A percentile compares a stretch with the other conserved stretches of the same genome.
phyloP scores from a whole-genome alignment of 805 yeast genomes.

The Cyberlindnera xishuangbannaensis region DNA sequence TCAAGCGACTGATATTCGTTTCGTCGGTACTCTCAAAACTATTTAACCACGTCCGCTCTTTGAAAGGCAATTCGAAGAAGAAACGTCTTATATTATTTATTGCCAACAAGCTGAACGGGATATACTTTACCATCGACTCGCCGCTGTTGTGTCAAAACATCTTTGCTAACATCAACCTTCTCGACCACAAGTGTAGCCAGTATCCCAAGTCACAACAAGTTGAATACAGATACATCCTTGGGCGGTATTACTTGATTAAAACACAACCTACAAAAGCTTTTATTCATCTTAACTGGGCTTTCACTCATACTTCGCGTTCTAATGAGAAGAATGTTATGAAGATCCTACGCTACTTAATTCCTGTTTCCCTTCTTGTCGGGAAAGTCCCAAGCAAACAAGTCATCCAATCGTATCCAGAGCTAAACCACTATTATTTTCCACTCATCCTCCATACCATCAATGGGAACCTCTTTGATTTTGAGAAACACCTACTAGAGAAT shows the following conservation, averaged over 20 bases:
- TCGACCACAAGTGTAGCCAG: slow-evolving; percentile 36
- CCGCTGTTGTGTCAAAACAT: slow-evolving; percentile 58
- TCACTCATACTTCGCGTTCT: slow-evolving; percentile 18
- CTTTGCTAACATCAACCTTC: slow-evolving; percentile 50
- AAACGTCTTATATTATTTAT: slow-evolving; percentile 43
- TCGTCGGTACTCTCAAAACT: slow-evolving; percentile 23
- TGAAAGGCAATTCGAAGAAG: slow-evolving; percentile 30
- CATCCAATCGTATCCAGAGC: slow-evolving; percentile 21
- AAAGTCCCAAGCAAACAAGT: slow-evolving; percentile 36
- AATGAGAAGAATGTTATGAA: slow-evolving; percentile 18
- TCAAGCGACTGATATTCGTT: slow-evolving; percentile 26
- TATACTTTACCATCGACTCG: slow-evolving; percentile 46
- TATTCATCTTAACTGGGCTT: slow-evolving; percentile 41
- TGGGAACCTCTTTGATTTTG: slow-evolving; percentile 39
- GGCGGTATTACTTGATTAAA: slow-evolving; percentile 48
- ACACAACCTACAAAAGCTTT: slow-evolving; percentile 42
- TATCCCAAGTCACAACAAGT: slow-evolving; percentile 40
- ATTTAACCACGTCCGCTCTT: slow-evolving; percentile 25
- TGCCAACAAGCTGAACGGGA: slow-evolving; percentile 43
- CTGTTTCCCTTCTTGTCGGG: slow-evolving; percentile 48
- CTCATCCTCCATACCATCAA: slow-evolving; percentile 30
- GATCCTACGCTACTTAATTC: slow-evolving; percentile 43
- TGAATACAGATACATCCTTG: slow-evolving; percentile 48
- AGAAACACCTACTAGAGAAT: slow-evolving; percentile 27
- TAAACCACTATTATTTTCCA: slow-evolving; percentile 32